Percentiles rank a stretch among this genome's conserved stretches.
Evolutionary conservation across 2,329 filamentous ascomycete genomes (phyloP).

Genomic region (Colletotrichum sidae): DNA sequence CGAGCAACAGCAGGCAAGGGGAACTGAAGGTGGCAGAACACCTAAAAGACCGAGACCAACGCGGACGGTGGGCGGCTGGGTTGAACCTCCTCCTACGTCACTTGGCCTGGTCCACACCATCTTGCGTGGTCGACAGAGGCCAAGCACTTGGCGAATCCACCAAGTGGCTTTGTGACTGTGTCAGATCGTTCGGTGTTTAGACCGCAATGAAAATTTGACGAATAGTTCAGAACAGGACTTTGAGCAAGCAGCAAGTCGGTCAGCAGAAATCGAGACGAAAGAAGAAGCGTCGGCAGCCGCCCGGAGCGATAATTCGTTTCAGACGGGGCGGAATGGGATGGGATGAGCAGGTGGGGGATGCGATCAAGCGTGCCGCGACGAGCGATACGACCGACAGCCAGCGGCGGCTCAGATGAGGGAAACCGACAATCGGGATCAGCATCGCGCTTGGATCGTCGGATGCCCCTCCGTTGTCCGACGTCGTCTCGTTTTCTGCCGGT

Average conservation of each 20-base stretch:
- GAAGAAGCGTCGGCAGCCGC: constrained; percentile 10
- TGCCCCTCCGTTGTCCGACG: constrained; percentile 9
- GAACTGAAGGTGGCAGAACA: background rate
- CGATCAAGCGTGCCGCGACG: background rate
- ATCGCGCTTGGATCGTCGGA: constrained; percentile 33
- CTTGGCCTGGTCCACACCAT: constrained; percentile 34
- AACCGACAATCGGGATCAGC: constrained; percentile 29
- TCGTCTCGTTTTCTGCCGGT: background rate
- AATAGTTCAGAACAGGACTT: background rate
- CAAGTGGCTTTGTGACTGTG: constrained; percentile 23
- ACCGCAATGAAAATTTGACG: constrained; percentile 2
- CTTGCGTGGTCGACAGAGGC: constrained; percentile 32
- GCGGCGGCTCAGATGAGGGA: constrained; percentile 25
- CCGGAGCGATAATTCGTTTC: constrained; percentile 19
- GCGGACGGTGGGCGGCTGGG: constrained; percentile 12
- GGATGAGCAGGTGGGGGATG: constrained; percentile 5
- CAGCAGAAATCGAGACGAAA: background rate
- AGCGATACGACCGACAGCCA: constrained; percentile 5
- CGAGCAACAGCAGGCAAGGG: constrained; percentile 6
- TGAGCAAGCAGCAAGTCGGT: background rate
- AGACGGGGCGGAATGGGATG: constrained; percentile 3
- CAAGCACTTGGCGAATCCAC: constrained; percentile 36
- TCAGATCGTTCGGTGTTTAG: constrained; percentile 22
- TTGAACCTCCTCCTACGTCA: constrained; percentile 32
- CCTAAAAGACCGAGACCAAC: background rate